A percentile compares a stretch with the other conserved stretches of the same genome.
phyloP scores from a whole-genome alignment of 2,329 filamentous ascomycete genomes.

The Zasmidium cellare region DNA sequence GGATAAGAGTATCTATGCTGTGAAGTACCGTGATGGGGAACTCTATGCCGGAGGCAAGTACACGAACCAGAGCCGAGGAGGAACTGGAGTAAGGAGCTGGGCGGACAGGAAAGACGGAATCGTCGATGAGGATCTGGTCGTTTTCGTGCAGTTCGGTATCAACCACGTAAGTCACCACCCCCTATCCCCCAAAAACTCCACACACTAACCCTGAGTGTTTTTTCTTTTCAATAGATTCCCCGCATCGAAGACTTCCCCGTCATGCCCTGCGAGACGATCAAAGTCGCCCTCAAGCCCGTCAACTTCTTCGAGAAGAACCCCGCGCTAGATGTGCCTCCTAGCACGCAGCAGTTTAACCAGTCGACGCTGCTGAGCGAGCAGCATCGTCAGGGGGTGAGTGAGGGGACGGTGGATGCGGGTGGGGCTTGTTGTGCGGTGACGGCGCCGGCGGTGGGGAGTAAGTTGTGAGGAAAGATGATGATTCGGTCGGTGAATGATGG shows the following conservation, averaged over 20 bases:
- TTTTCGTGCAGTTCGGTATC: constrained; percentile 59
- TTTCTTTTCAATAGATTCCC: too few species aligned
- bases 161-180: constrained; percentile 44
- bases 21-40: constrained; percentile 58
- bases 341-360: constrained; percentile 14
- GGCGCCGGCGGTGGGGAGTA: background rate
- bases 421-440: constrained; percentile 11
- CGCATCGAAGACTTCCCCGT: constrained; percentile 60
- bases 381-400: constrained; percentile 7
- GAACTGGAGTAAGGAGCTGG: constrained; percentile 50
- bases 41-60: constrained; percentile 58
- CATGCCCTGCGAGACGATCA: constrained; percentile 60
- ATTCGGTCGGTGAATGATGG: too few species aligned
- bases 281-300: constrained; percentile 58
- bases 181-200: too few species aligned
- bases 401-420: constrained; percentile 3
- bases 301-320: constrained; percentile 63
- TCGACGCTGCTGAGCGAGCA: constrained; percentile 10
- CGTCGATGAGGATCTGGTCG: constrained; percentile 57
- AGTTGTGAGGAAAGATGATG: background rate
- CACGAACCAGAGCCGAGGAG: constrained; percentile 56
- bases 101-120: constrained; percentile 50
- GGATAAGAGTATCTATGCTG: constrained; percentile 60
- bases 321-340: constrained; percentile 56
- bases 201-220: too few species aligned